Base-by-base conservation (phyloP, 768 basidiomycete species). In the Mycena galopus region DNA sequence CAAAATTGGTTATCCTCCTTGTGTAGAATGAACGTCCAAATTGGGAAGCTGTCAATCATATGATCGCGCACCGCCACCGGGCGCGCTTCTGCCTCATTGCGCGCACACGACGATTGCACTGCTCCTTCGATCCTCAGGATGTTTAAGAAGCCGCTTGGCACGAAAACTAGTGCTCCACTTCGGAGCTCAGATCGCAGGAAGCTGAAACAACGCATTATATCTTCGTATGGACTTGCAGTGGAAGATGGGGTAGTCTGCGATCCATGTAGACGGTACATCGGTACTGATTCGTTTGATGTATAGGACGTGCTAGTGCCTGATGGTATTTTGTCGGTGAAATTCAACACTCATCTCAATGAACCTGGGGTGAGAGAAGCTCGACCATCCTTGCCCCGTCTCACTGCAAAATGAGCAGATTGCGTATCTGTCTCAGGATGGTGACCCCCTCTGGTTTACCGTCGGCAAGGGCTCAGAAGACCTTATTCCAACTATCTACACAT, bases 401-500 rank as follows among this genome's bases (percentile, higher is more conserved):
- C 42, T 72, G 44, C 64, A 53, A 42, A 39, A 35, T 35, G 12
- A 66, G 27, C 70, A 94, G 94, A 84, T 91, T 23, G 85, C 87
- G 1, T 94, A 94, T 80, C 77, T 93, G 21, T 86, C 89, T 10
- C 81, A 87, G 7, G 88, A 89, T 25, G 92, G 92, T 25, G 93
- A 93, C 75, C 94, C 94, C 0, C 81, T 95, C 37, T 96, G 94
- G 94, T 93, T 96, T 74, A 89, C 89, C 0, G 72, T 92, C 21
- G 93, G 93, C 25, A 94, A 92, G 80, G 88, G 86, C 33, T 85
- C 87, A 4, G 89, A 92, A 16, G 89, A 90, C 50, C 83, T 95
- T 37, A 88, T 94, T 53, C 94, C 94, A n/a, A 92, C 93, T 44
- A 88, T 94, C 21, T 95, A 95, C 78, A 93, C 94, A 0, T 81